These are phyloP conservation scores for Lotmaria passim DNA, from an alignment of 208 protist species.

Conservation along the genomic window DNA sequence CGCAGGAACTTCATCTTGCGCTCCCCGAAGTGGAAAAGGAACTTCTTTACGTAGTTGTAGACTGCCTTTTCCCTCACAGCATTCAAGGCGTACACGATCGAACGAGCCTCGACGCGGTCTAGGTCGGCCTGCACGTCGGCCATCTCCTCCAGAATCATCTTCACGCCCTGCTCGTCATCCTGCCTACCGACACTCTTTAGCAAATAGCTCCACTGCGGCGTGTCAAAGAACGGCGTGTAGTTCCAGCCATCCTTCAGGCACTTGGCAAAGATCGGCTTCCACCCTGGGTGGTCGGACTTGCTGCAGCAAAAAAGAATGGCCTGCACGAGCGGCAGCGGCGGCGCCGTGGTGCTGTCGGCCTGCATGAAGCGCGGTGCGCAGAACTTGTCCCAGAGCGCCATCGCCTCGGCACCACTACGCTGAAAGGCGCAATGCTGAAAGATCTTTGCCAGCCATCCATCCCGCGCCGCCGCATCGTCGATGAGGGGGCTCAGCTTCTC, in stretches of 20 bases:
- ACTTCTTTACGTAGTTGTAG: conserved; percentile 90
- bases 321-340: conserved; percentile 76
- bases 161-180: conserved; percentile 77
- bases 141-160: conserved; percentile 85
- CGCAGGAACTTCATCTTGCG: conserved; percentile 88
- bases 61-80: conserved; percentile 66
- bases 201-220: conserved; percentile 84
- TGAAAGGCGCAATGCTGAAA: conserved; percentile 88
- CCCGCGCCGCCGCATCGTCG: conserved; percentile 63
- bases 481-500: conserved; percentile 66
- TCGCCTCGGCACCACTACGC: conserved; percentile 61
- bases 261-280: conserved; percentile 76
- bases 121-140: conserved; percentile 86
- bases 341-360: conserved; percentile 33
- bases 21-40: conserved; percentile 88
- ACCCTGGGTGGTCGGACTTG: conserved; percentile 67
- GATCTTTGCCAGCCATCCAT: conserved; percentile 87
- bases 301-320: conserved; percentile 83
- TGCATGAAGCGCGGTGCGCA: conserved; percentile 72
- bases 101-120: conserved; percentile 80
- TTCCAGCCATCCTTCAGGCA: conserved; percentile 88
- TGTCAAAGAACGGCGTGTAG: conserved; percentile 82
- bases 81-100: conserved; percentile 83
- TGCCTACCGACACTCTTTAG: conserved; percentile 82
- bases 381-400: conserved; percentile 75